Evolutionary conservation across 352 stramenopile species (phyloP), one percentile per base, ranked within the genome.

Genomic region (Globisporangium polare): DNA sequence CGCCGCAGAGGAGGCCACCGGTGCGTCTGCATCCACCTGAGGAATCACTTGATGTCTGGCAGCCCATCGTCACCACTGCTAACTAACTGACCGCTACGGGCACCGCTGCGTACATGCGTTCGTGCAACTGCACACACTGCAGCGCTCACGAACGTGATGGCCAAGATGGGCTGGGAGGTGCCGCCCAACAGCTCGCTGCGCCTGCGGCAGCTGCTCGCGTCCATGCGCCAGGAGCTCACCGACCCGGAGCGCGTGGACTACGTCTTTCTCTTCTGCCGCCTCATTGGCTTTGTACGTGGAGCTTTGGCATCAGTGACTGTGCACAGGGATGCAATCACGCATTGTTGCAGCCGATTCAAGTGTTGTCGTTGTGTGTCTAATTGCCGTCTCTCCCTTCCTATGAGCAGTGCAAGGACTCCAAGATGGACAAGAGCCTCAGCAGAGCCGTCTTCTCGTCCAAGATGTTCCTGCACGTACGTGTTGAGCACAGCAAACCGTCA

Each of bases 231-330:
- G 39, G 84, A 93, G 43, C 61, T 93, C 42, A 56, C 66, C 29
- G 60, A 72, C 37, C 9, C 8, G 18, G 15, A 53, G 20, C n/a
- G 61, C 9, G 53, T 64, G 2, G 72, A 92, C 68, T 77, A 78
- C 24, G 65, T 74, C n/a, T 88, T 90, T 37, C 13, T 92, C 50
- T 89, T 86, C 61, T 79, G 88, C 37, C 69, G 81, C 5, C 59
- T 94, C 53, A 61, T 90, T 27, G 54, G 54, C 13, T 43, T 53
- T 24, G 29, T 61, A 53, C 31, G n/a, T 9, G 0, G 39, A 51
- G 7, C 3, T 17, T 29, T 46, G 22, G n/a, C 17, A 8, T 17
- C 17, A 22, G 3, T 20, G 22, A 4, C 51, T 22, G 13, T 17
- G 0, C n/a, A 17, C 20, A 15, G 27, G 31, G 12, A 17, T 15